Evolutionary conservation across 108 stramenopile species (phyloP).

Genomic region (Skeletonema potamos): DNA sequence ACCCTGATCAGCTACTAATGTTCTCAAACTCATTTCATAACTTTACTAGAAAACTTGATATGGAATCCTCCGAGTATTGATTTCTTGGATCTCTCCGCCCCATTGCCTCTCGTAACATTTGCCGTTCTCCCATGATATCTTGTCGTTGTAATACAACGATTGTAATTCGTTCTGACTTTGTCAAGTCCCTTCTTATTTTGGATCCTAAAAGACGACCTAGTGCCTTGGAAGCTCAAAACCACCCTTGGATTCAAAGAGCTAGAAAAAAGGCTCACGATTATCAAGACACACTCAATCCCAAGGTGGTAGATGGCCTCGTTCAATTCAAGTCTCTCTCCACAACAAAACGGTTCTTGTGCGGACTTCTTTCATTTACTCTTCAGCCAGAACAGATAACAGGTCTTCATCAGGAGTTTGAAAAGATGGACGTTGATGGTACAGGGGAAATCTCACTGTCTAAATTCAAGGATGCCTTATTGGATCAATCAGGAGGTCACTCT

Average conservation of each 20-base stretch:
- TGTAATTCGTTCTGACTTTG: slow-evolving; percentile 87
- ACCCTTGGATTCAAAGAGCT: slow-evolving; percentile 70
- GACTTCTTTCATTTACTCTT: slow-evolving; percentile 72
- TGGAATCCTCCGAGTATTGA: too few relatives aligned
- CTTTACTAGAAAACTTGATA: too few relatives aligned
- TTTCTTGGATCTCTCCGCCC: too few relatives aligned
- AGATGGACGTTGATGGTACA: slow-evolving; percentile 60
- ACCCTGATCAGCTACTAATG: too few relatives aligned
- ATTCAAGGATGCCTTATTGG: slow-evolving; percentile 53
- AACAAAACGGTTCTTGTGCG: slow-evolving; percentile 68
- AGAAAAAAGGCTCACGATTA: slow-evolving; percentile 6
- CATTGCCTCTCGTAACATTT: too few relatives aligned
- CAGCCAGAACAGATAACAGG: slow-evolving; percentile 68
- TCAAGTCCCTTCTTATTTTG: slow-evolving; percentile 81
- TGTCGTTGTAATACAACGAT: too few relatives aligned
- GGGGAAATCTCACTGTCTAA: slow-evolving; percentile 63
- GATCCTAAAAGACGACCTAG: slow-evolving; percentile 84
- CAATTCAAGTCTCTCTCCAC: slow-evolving; percentile 62
- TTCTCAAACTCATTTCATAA: too few relatives aligned
- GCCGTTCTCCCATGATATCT: too few relatives aligned
- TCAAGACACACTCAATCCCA: slow-evolving; percentile 48
- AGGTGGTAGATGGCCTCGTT: slow-evolving; percentile 52
- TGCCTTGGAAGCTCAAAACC: slow-evolving; percentile 83
- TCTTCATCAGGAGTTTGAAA: slow-evolving; percentile 66
- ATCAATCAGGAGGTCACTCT: slow-evolving; percentile 45